Percentiles rank a stretch among this genome's conserved stretches.
Evolutionary conservation across 2,329 filamentous ascomycete genomes (phyloP).

Genomic region (Alternaria arbusti): DNA sequence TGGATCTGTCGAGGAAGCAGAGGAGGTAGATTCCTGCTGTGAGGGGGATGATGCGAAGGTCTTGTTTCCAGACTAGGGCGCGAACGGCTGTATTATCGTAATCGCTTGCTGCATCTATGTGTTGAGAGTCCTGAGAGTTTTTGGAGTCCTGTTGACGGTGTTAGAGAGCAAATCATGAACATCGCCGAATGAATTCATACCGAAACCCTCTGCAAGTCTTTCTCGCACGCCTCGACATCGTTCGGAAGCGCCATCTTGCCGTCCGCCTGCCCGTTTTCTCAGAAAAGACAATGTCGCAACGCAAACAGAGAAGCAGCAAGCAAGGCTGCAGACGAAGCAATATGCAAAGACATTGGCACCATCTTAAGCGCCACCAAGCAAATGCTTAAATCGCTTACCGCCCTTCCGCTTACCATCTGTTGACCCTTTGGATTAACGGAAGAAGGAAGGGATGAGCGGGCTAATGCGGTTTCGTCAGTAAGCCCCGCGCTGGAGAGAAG

Average conservation of each 20-base stretch:
- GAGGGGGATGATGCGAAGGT: conserved; percentile 68
- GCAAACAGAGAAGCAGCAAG: neutral
- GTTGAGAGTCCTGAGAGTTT: neutral
- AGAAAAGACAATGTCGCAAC: neutral
- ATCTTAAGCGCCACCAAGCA: conserved; percentile 5
- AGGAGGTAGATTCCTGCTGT: conserved; percentile 70
- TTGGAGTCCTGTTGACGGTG: neutral
- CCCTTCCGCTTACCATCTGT: neutral
- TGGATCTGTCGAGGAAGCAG: conserved; percentile 68
- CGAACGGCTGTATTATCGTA: neutral
- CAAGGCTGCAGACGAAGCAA: neutral
- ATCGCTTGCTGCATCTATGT: neutral
- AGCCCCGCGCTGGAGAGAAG: neutral
- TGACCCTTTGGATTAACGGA: neutral
- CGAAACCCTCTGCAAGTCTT: neutral
- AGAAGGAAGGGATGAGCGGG: neutral
- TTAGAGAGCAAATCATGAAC: neutral
- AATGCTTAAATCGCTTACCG: conserved; percentile 4
- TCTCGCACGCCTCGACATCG: neutral
- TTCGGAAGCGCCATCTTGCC: neutral
- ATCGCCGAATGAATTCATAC: neutral
- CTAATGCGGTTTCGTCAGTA: neutral
- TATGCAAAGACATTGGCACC: neutral
- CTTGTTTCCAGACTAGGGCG: conserved; percentile 48
- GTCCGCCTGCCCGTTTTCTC: neutral